Evolutionary conservation across 768 basidiomycete species (phyloP), one percentile per base, ranked within the genome.

Genomic region (Auricularia sp.): DNA sequence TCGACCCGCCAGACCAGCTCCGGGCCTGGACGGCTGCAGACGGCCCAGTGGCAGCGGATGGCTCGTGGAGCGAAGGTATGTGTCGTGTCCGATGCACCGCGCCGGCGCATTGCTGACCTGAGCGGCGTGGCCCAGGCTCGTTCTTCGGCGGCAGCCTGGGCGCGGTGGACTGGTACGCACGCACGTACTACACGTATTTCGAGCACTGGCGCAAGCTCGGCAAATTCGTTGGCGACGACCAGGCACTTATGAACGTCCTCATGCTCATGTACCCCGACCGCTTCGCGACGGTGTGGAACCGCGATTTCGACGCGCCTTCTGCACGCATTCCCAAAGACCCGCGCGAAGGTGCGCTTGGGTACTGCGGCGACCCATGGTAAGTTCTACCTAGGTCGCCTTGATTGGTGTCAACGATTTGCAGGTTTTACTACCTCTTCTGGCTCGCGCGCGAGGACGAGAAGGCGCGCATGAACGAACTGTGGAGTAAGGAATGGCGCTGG

Each of bases 181-280:
- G 70, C 14, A 71, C 73, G 1, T 86, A 78, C 70, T 85, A 83
- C 69, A 73, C 76, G 0, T 81, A 81, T 65, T 84, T 85, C 71
- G 75, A 84, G 70, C 66, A 77, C 66, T 85, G 83, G 72, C 77
- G 83, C 54, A 69, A 72, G 5, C 73, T 72, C 18, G 74, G 74
- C 13, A 67, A 76, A 8, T 85, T 85, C 68, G 81, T 83, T 16
- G 83, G 84, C 8, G 83, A 84, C 68, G 85, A 85, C 71, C 82
- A 85, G 69, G 80, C 80, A 0, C 67, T 86, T 37, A 80, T 84
- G 69, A 84, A 81, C 67, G 72, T 77, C 2, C 69, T 82, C 62
- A 68, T 82, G 65, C 68, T 80, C 39, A 77, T 83, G 47, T 77
- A 78, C 70, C 80, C 83, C 1, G 70, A 74, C 3, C 78, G 79